Base-by-base conservation (phyloP, 2,329 filamentous ascomycete species). In the Epicoccum sorghinum region DNA sequence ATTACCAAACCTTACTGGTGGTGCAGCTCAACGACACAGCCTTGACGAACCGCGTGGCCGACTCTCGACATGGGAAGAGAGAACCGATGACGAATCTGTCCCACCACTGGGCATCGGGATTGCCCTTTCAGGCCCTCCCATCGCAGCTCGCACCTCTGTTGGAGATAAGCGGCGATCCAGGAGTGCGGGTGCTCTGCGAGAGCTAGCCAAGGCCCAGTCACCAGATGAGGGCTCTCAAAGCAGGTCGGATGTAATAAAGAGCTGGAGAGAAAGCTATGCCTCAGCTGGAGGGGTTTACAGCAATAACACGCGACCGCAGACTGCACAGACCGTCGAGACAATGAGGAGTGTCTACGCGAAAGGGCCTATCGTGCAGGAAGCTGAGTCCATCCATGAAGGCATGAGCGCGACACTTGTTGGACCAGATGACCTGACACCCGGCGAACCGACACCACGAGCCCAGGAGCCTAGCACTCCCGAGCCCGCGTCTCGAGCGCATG, bases 121-220 rank as follows among this genome's bases (percentile, higher is more conserved):
- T 27, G 73, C 73, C 3, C 33, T 75, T 25, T 73, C 73, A 4
- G 68, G 70, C 13, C 69, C 71, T 2, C 54, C 64, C 7, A 62
- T 64, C 18, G 50, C 58, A 7, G 29, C 18, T 1, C 54, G 40
- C 35, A 62, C 27, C 7, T 58, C 66, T 7, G 58, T 58, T 13
- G 63, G 60, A 14, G 61, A 65, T 7, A 72, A 69, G 47, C 70
- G 72, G 29, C 67, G 70, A 56, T 76, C 73, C 38, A 70, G 71
- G 53, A 76, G 73, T 54, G 72, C 71, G 32, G 69, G 69, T 60
- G 72, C 71, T 59, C 61, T 76, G 45, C 67, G 66, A 27, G 70
- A 72, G 9, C 49, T 75, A 14, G 66, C 62, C 6, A 72, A 65
- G 35, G 57, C 56, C 12, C 62, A 59, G 12, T 59, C 61, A 4